Percentiles rank a stretch among this genome's conserved stretches.
Conservation (phyloP, 2,329 filamentous ascomycete species). For the Pyrenophora seminiperda region DNA sequence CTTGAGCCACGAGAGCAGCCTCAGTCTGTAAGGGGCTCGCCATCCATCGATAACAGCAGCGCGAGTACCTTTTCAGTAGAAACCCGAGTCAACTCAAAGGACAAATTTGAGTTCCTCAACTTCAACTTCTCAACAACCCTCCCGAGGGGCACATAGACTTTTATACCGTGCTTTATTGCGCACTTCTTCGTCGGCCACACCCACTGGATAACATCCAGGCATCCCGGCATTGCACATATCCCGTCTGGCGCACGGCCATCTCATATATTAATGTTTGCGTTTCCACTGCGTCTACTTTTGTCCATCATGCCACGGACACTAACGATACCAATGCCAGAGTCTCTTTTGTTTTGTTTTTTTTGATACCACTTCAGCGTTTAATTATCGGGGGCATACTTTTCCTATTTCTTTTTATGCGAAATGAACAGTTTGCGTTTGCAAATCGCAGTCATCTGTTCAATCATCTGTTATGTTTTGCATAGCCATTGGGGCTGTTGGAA, state of each 20-base stretch:
- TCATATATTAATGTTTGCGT: slow-evolving; percentile 34
- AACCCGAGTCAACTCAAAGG: slow-evolving; percentile 39
- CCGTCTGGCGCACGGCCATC: slow-evolving; percentile 20
- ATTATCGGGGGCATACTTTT: slow-evolving; percentile 62
- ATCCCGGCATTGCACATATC: slow-evolving; percentile 12
- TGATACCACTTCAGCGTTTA: slow-evolving; percentile 52
- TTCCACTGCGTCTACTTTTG: slow-evolving; percentile 24
- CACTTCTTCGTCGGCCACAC: slow-evolving; percentile 11
- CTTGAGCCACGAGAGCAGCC: slow-evolving; percentile 73
- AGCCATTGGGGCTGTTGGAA: slow-evolving; percentile 7
- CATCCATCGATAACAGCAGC: slow-evolving; percentile 34
- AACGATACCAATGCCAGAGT: slow-evolving; percentile 41
- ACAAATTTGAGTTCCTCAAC: slow-evolving; percentile 48
- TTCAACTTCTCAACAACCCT: slow-evolving; percentile 44
- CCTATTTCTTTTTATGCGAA: too few relatives aligned
- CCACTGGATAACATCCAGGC: slow-evolving; percentile 15
- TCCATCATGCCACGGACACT: slow-evolving; percentile 32
- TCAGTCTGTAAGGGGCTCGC: slow-evolving; percentile 33
- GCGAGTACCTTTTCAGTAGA: slow-evolving; percentile 35
- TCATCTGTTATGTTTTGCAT: slow-evolving; percentile 14
- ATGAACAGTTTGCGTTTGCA: slow-evolving; percentile 1
- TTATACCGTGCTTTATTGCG: slow-evolving; percentile 26
- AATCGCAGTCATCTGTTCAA: slow-evolving; percentile 12
- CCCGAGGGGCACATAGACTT: slow-evolving; percentile 41
- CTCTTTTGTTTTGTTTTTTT: slow-evolving; percentile 32